A percentile compares a stretch with the other conserved stretches of the same genome.
phyloP scores from a whole-genome alignment of 1,284 basidiomycete genomes.

The Tilletia horrida region DNA sequence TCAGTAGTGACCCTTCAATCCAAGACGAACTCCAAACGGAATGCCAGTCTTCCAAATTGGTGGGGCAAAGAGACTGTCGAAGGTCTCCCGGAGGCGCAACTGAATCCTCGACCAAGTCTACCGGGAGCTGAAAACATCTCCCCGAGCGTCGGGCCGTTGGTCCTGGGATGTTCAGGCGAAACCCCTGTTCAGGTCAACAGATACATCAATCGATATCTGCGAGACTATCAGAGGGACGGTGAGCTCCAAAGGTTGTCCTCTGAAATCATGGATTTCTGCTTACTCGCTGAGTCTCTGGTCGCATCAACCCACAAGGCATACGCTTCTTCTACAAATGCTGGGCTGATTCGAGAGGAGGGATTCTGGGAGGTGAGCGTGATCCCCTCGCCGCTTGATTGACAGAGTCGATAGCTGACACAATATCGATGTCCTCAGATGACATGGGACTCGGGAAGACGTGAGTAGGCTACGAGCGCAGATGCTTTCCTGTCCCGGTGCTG shows the following conservation, averaged over 20 bases:
- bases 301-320: no score
- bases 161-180: background rate
- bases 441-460: constrained; percentile 71
- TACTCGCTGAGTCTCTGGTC: no score
- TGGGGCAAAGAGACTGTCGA: constrained; percentile 4
- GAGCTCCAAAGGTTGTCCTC: background rate
- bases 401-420: background rate
- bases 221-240: constrained; percentile 76
- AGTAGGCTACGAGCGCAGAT: background rate
- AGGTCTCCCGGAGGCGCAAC: background rate
- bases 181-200: constrained; percentile 62
- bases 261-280: no score
- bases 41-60: background rate
- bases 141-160: background rate
- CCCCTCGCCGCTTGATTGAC: background rate
- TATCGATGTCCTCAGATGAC: constrained; percentile 64
- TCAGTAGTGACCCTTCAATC: background rate
- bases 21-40: background rate
- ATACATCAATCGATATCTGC: constrained; percentile 72
- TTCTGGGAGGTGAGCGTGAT: constrained; percentile 59
- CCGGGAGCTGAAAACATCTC: background rate
- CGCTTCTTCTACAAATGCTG: constrained; percentile 71
- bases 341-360: constrained; percentile 64
- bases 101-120: background rate
- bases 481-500: constrained; percentile 26